phyloP scores from a whole-genome alignment of 1,284 basidiomycete genomes.

The Polyporus tsugae region DNA sequence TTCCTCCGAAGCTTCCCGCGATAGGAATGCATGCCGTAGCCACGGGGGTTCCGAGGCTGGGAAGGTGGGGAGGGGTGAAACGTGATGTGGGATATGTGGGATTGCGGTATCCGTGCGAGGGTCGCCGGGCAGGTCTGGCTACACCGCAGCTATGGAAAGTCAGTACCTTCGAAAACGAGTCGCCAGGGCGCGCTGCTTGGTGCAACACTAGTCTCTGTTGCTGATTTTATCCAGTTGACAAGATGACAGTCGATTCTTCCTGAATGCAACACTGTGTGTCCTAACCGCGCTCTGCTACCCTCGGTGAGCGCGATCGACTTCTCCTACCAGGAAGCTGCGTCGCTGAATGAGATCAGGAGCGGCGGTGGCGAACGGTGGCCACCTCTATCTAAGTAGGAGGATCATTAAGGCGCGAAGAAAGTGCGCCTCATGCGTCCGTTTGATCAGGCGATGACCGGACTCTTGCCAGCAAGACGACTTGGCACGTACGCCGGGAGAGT shows the following conservation, averaged over 20 bases:
- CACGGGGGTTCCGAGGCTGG: constrained; percentile 11
- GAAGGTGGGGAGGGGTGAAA: constrained; percentile 5
- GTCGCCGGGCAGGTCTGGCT: constrained; percentile 1
- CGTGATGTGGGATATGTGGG: constrained; percentile 9
- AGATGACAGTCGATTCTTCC: neutral
- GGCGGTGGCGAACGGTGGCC: neutral
- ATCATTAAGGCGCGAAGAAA: neutral
- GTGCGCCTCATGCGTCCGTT: neutral
- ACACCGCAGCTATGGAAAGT: constrained; percentile 1
- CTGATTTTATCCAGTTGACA: neutral
- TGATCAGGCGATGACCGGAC: constrained; percentile 2
- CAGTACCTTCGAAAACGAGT: constrained; percentile 1
- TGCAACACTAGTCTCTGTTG: neutral
- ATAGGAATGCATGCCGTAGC: constrained; percentile 1
- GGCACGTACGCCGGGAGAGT: constrained; percentile 5
- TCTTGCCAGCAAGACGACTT: neutral
- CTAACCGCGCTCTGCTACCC: neutral
- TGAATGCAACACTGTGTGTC: neutral
- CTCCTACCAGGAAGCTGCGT: neutral
- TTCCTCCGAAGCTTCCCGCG: neutral
- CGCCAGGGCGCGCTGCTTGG: neutral
- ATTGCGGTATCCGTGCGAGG: neutral
- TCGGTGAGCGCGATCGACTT: neutral
- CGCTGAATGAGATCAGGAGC: constrained; percentile 4
- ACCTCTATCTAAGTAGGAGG: neutral